A percentile compares a stretch with the other conserved stretches of the same genome.
These are phyloP conservation scores for Cnidoscolus chayamansa DNA, from an alignment of 441 rosid genomes.

Conservation along the genomic window DNA sequence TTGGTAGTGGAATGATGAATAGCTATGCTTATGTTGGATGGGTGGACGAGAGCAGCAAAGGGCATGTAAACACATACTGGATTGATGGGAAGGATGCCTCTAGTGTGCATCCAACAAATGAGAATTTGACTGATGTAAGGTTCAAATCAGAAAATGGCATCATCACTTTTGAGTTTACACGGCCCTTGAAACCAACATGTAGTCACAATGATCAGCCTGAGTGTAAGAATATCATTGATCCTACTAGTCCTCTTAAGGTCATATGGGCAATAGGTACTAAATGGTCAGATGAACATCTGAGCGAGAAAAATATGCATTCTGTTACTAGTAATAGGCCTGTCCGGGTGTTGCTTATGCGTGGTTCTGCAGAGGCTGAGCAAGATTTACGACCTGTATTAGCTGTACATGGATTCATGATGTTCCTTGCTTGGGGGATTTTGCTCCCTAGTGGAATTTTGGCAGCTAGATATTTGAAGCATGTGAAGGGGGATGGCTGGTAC, in stretches of 20 bases:
- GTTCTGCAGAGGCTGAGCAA: conserved; percentile 95
- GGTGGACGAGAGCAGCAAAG: conserved; percentile 69
- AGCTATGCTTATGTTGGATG: conserved; percentile 91
- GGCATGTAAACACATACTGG: conserved; percentile 81
- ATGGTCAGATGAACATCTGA: conserved; percentile 70
- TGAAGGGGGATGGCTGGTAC: conserved; percentile 95
- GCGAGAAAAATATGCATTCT: conserved; percentile 90
- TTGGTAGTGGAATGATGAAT: conserved; percentile 73
- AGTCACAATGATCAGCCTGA: conserved; percentile 43
- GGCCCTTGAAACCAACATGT: conserved; percentile 69
- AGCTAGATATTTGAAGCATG: conserved; percentile 85
- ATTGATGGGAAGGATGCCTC: conserved; percentile 80
- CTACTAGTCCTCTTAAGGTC: conserved; percentile 84
- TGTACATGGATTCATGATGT: conserved; percentile 98
- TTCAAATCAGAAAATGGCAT: conserved; percentile 90
- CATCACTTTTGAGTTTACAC: conserved; percentile 82
- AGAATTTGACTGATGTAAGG: conserved; percentile 74
- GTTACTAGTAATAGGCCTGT: conserved; percentile 85
- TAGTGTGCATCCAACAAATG: conserved; percentile 63
- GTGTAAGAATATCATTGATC: conserved; percentile 81
- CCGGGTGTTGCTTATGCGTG: conserved; percentile 63
- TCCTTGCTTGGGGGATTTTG: conserved; percentile 97
- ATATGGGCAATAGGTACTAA: conserved; percentile 95
- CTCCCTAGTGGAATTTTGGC: conserved; percentile 90
- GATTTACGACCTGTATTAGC: conserved; percentile 89